These are phyloP conservation scores for Colletotrichum lini DNA, from an alignment of 2,329 filamentous ascomycete species.

Conservation along the genomic window DNA sequence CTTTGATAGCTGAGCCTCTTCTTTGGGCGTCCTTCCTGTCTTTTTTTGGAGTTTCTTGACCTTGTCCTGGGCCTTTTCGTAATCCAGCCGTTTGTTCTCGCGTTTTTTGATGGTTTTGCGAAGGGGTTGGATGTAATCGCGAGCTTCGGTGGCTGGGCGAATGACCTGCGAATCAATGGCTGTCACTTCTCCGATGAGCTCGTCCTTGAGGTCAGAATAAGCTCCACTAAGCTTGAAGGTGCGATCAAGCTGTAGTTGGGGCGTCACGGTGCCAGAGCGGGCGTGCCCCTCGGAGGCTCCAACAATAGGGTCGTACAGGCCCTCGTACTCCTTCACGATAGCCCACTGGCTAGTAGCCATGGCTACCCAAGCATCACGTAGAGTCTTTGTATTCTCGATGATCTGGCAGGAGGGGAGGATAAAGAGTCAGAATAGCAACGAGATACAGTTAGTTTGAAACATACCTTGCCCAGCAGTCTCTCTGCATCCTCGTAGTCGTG, in stretches of 20 bases:
- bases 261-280: constrained; percentile 72
- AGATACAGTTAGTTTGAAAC: constrained; percentile 41
- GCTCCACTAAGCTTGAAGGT: constrained; percentile 75
- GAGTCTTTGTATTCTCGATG: constrained; percentile 80
- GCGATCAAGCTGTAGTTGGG: constrained; percentile 73
- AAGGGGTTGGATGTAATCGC: constrained; percentile 77
- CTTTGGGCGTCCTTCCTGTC: constrained; percentile 77
- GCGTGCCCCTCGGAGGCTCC: constrained; percentile 72
- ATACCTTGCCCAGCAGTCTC: constrained; percentile 79
- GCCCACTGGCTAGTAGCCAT: constrained; percentile 79
- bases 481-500: constrained; percentile 87
- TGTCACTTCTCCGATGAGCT: constrained; percentile 79
- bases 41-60: constrained; percentile 80
- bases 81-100: constrained; percentile 86
- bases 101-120: constrained; percentile 89
- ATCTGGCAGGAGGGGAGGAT: constrained; percentile 64
- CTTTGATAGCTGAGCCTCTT: constrained; percentile 79
- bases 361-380: constrained; percentile 84
- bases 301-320: constrained; percentile 82
- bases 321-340: constrained; percentile 77
- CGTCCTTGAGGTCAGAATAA: constrained; percentile 79
- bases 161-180: constrained; percentile 80
- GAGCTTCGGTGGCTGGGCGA: constrained; percentile 77
- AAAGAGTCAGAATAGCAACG: constrained; percentile 4
- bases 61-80: constrained; percentile 81